phyloP scores from a whole-genome alignment of 495 filamentous ascomycete genomes.

The Immersiella caudata region DNA sequence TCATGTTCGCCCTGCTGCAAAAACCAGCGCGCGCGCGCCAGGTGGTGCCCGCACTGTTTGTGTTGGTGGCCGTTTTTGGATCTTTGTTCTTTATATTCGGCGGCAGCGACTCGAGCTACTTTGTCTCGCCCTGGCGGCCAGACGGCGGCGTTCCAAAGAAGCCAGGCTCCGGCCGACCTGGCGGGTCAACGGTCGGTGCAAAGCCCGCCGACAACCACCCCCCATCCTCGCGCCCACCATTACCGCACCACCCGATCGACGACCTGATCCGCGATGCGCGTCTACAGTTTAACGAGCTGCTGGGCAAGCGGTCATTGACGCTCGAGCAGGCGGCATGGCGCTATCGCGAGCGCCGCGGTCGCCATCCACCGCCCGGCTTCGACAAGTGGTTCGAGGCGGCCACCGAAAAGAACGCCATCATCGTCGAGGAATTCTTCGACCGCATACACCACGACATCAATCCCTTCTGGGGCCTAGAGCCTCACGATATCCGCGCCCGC shows the following conservation, averaged over 20 bases:
- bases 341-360: conserved; percentile 61
- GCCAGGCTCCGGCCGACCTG: background rate
- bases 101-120: background rate
- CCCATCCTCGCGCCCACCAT: background rate
- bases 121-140: background rate
- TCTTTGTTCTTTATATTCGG: conserved; percentile 4
- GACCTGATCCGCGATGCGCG: conserved; percentile 44
- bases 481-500: conserved; percentile 52
- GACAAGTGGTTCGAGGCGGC: conserved; percentile 66
- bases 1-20: background rate
- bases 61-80: background rate
- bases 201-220: background rate
- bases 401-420: conserved; percentile 53
- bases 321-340: conserved; percentile 58
- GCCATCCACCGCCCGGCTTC: conserved; percentile 73
- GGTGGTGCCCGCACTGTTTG: background rate
- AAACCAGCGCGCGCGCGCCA: conserved; percentile 1
- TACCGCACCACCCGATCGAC: conserved; percentile 46
- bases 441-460: conserved; percentile 66
- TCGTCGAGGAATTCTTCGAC: conserved; percentile 70
- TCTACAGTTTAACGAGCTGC: conserved; percentile 37
- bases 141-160: background rate
- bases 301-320: conserved; percentile 47
- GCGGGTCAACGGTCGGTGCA: background rate
- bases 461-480: conserved; percentile 65